Evolutionary conservation across 2,329 filamentous ascomycete species (phyloP).

Genomic region (Scedosporium boydii): DNA sequence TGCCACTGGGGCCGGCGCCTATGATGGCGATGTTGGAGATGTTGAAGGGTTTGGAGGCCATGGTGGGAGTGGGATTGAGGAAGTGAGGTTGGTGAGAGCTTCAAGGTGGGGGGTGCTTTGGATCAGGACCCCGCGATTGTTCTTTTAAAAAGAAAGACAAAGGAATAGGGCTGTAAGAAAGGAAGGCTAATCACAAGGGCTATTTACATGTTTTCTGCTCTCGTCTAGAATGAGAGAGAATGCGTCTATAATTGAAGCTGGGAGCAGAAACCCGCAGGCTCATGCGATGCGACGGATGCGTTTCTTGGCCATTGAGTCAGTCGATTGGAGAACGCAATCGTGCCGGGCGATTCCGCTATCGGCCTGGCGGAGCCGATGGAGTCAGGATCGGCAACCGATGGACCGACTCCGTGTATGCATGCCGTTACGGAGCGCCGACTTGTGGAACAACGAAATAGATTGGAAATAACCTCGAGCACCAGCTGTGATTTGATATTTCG

Average conservation of each 20-base stretch:
- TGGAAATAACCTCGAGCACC: too few relatives aligned
- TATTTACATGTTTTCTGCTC: too few relatives aligned
- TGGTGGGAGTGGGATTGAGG: not conserved
- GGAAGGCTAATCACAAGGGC: too few relatives aligned
- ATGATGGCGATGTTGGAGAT: slow-evolving; percentile 64
- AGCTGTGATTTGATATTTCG: too few relatives aligned
- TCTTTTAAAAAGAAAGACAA: too few relatives aligned
- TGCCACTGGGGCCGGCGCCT: slow-evolving; percentile 71
- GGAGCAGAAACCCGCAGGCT: not conserved
- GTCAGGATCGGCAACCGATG: not conserved
- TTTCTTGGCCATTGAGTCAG: not conserved
- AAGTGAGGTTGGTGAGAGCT: not conserved
- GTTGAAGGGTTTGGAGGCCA: slow-evolving; percentile 23
- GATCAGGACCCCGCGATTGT: not conserved
- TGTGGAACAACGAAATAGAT: not conserved
- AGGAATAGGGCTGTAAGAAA: too few relatives aligned
- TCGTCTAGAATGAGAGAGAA: too few relatives aligned
- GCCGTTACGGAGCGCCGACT: not conserved
- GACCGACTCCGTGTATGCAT: not conserved
- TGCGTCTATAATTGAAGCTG: not conserved
- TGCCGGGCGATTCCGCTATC: not conserved
- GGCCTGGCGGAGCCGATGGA: not conserved
- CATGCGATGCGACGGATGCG: not conserved
- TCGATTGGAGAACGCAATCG: not conserved
- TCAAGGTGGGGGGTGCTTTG: not conserved